Conservation (phyloP, 257 asterid genomes). For the Nicotiana paniculata region DNA sequence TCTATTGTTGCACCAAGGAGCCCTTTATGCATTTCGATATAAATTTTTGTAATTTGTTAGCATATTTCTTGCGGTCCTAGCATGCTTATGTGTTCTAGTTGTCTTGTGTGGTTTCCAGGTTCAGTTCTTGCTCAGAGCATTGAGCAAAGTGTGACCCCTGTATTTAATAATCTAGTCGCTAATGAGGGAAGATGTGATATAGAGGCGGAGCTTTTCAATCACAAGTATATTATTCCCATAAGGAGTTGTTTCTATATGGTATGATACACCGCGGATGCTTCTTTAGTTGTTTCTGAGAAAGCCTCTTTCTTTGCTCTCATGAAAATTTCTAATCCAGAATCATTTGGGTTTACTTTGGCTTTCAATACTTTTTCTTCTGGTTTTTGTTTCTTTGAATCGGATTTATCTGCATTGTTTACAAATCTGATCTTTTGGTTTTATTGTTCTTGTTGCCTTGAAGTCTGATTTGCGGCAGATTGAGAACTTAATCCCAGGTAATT, state of each 20-base stretch:
- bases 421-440: conserved; percentile 5
- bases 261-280: neutral
- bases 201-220: conserved; percentile 57
- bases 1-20: neutral
- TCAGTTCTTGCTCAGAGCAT: conserved; percentile 6
- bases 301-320: neutral
- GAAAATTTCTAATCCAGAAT: neutral
- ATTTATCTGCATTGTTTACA: conserved; percentile 11
- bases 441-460: conserved; percentile 41
- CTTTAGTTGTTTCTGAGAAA: neutral
- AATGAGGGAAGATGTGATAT: conserved; percentile 42
- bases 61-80: neutral
- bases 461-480: conserved; percentile 61
- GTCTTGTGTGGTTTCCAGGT: conserved; percentile 30
- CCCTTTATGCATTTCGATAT: neutral
- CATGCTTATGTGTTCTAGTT: neutral
- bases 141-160: conserved; percentile 29
- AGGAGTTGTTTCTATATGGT: conserved; percentile 79
- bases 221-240: conserved; percentile 58
- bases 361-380: neutral
- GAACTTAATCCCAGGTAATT: conserved; percentile 68
- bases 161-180: conserved; percentile 50
- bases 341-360: neutral
- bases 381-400: neutral
- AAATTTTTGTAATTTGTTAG: neutral